A percentile compares a stretch with the other conserved stretches of the same genome.
These are phyloP conservation scores for Leccinum insigne DNA, from an alignment of 1,284 basidiomycete genomes.

Conservation along the genomic window DNA sequence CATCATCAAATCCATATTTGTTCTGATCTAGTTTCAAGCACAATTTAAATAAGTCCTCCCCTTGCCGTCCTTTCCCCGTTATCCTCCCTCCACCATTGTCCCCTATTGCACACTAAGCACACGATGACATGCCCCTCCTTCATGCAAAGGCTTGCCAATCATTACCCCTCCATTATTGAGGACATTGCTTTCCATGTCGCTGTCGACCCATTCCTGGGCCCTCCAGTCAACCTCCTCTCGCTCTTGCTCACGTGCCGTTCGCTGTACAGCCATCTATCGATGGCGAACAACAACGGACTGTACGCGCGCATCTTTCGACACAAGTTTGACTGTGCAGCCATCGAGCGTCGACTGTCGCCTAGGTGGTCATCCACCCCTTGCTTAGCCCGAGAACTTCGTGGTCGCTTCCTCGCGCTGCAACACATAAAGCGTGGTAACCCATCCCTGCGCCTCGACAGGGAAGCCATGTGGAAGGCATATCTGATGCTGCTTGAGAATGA, in stretches of 20 bases:
- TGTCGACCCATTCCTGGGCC: conserved; percentile 39
- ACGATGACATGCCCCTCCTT: conserved; percentile 9
- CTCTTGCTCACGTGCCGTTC: conserved; percentile 51
- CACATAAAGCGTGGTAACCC: conserved; percentile 35
- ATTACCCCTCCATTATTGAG: conserved; percentile 35
- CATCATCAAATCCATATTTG: conserved; percentile 38
- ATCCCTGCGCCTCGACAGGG: conserved; percentile 23
- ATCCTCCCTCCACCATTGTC: not conserved
- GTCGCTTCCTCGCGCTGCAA: conserved; percentile 37
- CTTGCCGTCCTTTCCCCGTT: conserved; percentile 9
- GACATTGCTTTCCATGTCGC: conserved; percentile 40
- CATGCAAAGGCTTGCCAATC: conserved; percentile 25
- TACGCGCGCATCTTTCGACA: conserved; percentile 60
- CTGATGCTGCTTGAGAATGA: conserved; percentile 74
- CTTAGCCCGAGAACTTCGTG: conserved; percentile 40
- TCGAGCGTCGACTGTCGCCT: conserved; percentile 49
- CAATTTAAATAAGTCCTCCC: conserved; percentile 30
- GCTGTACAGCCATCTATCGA: conserved; percentile 41
- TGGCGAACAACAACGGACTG: conserved; percentile 45
- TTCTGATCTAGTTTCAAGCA: conserved; percentile 30
- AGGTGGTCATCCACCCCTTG: conserved; percentile 39
- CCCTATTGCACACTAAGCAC: not conserved
- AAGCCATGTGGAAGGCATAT: conserved; percentile 61
- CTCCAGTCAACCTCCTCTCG: conserved; percentile 41
- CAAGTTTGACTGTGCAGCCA: conserved; percentile 62